phyloP scores from a whole-genome alignment of 306 rosid species.

The Gastrolobium bilobum region DNA sequence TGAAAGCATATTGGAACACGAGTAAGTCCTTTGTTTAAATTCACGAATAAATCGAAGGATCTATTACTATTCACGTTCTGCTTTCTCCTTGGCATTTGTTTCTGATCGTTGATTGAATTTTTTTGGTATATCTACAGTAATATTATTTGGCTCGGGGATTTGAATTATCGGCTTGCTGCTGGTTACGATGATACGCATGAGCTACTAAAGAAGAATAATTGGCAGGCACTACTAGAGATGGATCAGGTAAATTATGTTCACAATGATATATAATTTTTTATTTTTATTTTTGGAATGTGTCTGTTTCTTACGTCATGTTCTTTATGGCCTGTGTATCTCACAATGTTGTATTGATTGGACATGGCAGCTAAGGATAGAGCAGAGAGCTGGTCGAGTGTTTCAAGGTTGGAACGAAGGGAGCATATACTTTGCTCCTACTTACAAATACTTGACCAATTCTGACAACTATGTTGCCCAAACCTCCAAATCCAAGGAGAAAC shows the following conservation, averaged over 20 bases:
- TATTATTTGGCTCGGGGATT: slow-evolving; percentile 95
- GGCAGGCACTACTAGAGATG: slow-evolving; percentile 82
- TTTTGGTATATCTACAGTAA: slow-evolving; percentile 56
- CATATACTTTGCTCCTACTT: slow-evolving; percentile 89
- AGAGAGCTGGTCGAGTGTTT: slow-evolving; percentile 85
- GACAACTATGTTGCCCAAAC: slow-evolving; percentile 73
- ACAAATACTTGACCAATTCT: slow-evolving; percentile 86
- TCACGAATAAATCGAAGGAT: not conserved
- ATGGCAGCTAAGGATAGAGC: slow-evolving; percentile 80
- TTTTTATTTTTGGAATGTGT: not conserved
- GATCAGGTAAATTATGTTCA: slow-evolving; percentile 73
- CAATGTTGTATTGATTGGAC: not conserved
- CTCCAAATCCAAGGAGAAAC: slow-evolving; percentile 75
- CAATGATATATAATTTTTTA: not conserved
- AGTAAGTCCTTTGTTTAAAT: slow-evolving; percentile 57
- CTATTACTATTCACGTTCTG: not conserved
- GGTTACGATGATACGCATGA: slow-evolving; percentile 67
- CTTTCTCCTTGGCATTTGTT: not conserved
- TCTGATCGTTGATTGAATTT: not conserved
- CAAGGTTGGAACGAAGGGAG: slow-evolving; percentile 93
- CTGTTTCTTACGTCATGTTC: not conserved
- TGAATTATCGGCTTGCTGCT: slow-evolving; percentile 83
- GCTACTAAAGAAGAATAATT: slow-evolving; percentile 74
- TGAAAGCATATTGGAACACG: slow-evolving; percentile 74
- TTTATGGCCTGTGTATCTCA: not conserved